Evolutionary conservation across 2,329 filamentous ascomycete genomes (phyloP), one percentile per base, ranked within the genome.

Genomic region (Colletotrichum cordylinicola): DNA sequence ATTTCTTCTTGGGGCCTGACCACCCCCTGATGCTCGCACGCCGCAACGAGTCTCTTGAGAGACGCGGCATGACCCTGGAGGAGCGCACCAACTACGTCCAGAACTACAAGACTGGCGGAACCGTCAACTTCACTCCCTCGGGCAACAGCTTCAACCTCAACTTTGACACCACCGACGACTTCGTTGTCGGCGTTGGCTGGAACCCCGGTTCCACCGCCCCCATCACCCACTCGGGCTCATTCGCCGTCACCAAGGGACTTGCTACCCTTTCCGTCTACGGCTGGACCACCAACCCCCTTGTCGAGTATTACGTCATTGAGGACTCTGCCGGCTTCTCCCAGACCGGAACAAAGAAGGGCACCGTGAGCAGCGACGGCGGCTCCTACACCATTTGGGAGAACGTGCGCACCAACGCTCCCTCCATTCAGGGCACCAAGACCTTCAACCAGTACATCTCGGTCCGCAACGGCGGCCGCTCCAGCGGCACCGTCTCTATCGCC

Each of bases 291-390:
- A 86, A 85, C 80, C 89, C 89, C 0, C 82, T 90, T n/a, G 84
- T 91, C 80, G 90, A 91, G 78, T 91, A 91, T 84, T 91, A 91
- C 83, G 88, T 92, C 74, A 85, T 91, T 78, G 90, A 92, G 75
- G 69, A 77, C 52, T 68, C 75, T 21, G 67, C 39, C 55, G 48
- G 48, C 29, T 66, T 33, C 16, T 55, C 60, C 4, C 67, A n/a
- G 82, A 84, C 67, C 83, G 67, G 67, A n/a, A 69, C 55, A 8
- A 78, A 81, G 75, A 78, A 81, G 35, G 84, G 84, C 71, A 81
- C 79, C 6, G 77, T 84, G 58, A 77, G 78, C 35, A 80, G 78
- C 68, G 84, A 85, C 76, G 84, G 84, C 6, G 78, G 79, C 71
- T 79, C 77, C 8, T 86, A 86, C 79, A 80, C 84, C 66, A 80